A percentile compares a stretch with the other conserved stretches of the same genome.
phyloP scores from a whole-genome alignment of 345 rosid species.

The Eucalyptus tenuipes region DNA sequence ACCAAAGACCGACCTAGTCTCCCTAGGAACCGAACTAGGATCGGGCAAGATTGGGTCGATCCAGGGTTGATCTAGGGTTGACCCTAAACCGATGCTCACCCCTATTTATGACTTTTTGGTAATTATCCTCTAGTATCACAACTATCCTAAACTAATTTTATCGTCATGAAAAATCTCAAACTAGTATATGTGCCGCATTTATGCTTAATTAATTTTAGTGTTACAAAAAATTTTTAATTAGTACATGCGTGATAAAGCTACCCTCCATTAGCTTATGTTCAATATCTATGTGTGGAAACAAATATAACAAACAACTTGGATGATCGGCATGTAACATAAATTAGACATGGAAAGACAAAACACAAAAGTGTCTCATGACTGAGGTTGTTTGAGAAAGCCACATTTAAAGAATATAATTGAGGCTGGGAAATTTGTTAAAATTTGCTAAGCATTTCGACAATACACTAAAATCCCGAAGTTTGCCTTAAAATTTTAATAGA shows the following conservation, averaged over 20 bases:
- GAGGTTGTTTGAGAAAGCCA: background rate
- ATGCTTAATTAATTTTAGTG: background rate
- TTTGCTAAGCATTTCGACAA: fast-evolving
- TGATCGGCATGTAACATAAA: no score
- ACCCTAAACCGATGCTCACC: no score
- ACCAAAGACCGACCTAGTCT: fast-evolving
- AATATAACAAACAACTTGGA: background rate
- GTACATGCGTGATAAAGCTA: background rate
- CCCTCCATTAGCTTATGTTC: background rate
- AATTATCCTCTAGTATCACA: no score
- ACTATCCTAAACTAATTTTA: background rate
- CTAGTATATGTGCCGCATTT: background rate
- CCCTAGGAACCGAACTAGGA: fast-evolving
- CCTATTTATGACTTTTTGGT: no score
- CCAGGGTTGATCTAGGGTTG: fast-evolving
- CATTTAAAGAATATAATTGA: no score
- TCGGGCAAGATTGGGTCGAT: fast-evolving
- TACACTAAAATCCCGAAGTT: fast-evolving
- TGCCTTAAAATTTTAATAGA: fast-evolving
- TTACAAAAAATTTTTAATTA: no score
- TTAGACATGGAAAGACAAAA: background rate
- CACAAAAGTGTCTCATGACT: no score
- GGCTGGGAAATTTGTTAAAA: background rate
- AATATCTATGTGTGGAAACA: background rate
- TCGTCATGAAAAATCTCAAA: no score